phyloP scores from a whole-genome alignment of 257 asterid genomes.

The Nicotiana noctiflora region DNA sequence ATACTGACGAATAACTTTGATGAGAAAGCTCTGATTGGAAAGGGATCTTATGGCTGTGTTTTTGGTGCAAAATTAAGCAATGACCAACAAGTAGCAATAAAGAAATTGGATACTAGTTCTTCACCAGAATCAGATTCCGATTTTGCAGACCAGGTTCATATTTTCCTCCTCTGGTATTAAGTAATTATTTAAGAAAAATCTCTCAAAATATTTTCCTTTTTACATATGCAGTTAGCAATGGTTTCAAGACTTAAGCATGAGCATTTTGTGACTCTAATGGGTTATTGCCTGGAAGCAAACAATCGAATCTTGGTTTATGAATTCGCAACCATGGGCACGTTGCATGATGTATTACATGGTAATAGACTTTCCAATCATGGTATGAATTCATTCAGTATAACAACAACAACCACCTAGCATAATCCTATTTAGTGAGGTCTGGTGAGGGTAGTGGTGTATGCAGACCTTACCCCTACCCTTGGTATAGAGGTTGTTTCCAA shows the following conservation, averaged over 20 bases:
- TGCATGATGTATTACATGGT: constrained; percentile 84
- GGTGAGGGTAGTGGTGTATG: too few species aligned
- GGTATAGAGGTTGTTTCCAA: too few species aligned
- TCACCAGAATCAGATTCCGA: constrained; percentile 54
- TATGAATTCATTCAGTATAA: not conserved
- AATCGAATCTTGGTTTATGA: constrained; percentile 63
- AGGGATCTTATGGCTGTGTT: constrained; percentile 79
- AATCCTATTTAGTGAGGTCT: too few species aligned
- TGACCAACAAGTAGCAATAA: constrained; percentile 50
- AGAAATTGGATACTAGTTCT: constrained; percentile 54
- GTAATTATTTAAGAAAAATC: too few species aligned
- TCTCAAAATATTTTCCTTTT: not conserved
- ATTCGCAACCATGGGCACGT: constrained; percentile 71
- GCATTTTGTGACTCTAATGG: constrained; percentile 56
- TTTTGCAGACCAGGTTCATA: constrained; percentile 42
- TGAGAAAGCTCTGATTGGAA: constrained; percentile 53
- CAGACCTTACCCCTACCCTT: too few species aligned
- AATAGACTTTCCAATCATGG: not conserved
- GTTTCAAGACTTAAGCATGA: constrained; percentile 69
- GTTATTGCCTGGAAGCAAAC: constrained; percentile 64
- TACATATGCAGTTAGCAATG: constrained; percentile 38
- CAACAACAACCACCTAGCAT: too few species aligned
- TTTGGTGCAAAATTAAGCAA: constrained; percentile 44
- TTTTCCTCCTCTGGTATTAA: not conserved
- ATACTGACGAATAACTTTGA: constrained; percentile 58